phyloP scores from a whole-genome alignment of 192 early-diverging fungal genomes.

The Coemansia sp. region DNA sequence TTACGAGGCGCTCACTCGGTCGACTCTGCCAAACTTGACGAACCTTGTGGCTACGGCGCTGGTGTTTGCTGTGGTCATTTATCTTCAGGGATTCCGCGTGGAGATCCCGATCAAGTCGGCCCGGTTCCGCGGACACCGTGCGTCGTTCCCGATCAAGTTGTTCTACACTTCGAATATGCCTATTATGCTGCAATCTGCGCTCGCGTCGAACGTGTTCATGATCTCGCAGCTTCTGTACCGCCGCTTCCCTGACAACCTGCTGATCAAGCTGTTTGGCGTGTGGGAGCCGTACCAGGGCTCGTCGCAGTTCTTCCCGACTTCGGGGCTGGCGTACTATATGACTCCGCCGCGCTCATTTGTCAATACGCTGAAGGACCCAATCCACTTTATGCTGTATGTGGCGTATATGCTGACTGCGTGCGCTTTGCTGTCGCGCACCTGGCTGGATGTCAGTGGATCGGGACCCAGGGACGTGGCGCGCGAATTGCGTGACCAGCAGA shows the following conservation, averaged over 20 bases:
- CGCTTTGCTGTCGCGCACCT: constrained; percentile 95
- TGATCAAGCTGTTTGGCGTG: constrained; percentile 91
- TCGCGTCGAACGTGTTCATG: constrained; percentile 97
- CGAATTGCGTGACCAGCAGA: constrained; percentile 97
- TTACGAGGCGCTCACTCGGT: constrained; percentile 96
- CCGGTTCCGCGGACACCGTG: constrained; percentile 94
- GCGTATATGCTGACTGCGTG: constrained; percentile 94
- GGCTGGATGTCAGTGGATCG: constrained; percentile 99
- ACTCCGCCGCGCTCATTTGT: constrained; percentile 90
- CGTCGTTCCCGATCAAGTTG: constrained; percentile 98
- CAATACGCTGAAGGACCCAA: constrained; percentile 86
- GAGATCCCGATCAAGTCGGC: constrained; percentile 99
- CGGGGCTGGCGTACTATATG: constrained; percentile 97
- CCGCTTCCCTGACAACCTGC: constrained; percentile 95
- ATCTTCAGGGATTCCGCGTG: constrained; percentile 99
- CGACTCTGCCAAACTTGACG: constrained; percentile 82
- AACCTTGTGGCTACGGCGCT: constrained; percentile 89
- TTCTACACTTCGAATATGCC: constrained; percentile 99
- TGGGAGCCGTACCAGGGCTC: constrained; percentile 98
- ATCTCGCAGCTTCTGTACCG: constrained; percentile 98
- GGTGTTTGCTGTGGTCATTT: constrained; percentile 86
- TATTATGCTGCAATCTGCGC: constrained; percentile 98
- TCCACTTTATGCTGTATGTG: constrained; percentile 94
- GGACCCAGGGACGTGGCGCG: constrained; percentile 96
- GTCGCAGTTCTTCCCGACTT: constrained; percentile 89